A percentile compares a stretch with the other conserved stretches of the same genome.
Evolutionary conservation across 768 basidiomycete species (phyloP).

Genomic region (Auricularia sp.): DNA sequence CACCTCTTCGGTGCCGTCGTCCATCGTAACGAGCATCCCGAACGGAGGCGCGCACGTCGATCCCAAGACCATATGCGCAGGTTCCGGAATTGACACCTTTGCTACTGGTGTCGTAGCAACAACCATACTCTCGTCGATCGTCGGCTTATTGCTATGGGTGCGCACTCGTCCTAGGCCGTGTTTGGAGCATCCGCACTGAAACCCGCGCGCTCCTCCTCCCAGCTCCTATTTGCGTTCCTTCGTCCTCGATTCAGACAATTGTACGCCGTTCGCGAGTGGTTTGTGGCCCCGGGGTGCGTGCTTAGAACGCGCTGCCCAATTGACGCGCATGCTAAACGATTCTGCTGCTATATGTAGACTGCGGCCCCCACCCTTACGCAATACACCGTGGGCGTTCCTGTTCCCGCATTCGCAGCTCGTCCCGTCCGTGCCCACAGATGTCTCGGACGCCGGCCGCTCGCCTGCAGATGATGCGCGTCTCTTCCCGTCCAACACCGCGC

Average conservation of each 20-base stretch:
- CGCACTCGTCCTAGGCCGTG: constrained; percentile 18
- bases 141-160: constrained; percentile 65
- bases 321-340: not conserved
- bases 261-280: constrained; percentile 70
- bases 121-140: constrained; percentile 42
- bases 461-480: constrained; percentile 39
- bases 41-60: not conserved
- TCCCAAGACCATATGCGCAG: constrained; percentile 41
- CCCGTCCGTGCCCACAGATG: constrained; percentile 46
- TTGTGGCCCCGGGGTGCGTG: constrained; percentile 57
- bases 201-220: constrained; percentile 1
- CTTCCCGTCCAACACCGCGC: constrained; percentile 68
- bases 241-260: constrained; percentile 64
- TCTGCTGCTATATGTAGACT: constrained; percentile 29
- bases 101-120: constrained; percentile 52
- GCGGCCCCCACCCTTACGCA: constrained; percentile 52
- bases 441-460: constrained; percentile 45
- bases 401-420: constrained; percentile 60
- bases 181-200: constrained; percentile 3
- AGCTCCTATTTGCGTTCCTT: constrained; percentile 60
- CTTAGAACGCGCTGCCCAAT: not conserved
- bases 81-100: constrained; percentile 53
- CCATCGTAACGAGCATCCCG: not conserved
- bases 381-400: constrained; percentile 56
- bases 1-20: not conserved